A percentile compares a stretch with the other conserved stretches of the same genome.
Conservation (phyloP, 768 basidiomycete species). For the Lactarius akahatsu region DNA sequence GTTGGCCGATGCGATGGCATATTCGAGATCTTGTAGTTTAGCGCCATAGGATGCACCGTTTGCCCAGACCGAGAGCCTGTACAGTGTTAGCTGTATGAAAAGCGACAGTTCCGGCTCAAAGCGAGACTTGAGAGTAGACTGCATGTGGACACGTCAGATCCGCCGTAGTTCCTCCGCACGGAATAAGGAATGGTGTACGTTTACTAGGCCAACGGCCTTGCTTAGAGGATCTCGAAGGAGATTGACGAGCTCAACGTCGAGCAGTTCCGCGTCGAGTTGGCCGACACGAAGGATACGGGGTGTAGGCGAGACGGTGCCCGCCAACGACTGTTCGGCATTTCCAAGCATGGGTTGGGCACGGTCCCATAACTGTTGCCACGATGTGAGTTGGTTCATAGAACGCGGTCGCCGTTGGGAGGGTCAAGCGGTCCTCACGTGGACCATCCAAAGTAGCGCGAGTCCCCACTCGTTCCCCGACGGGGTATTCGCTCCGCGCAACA, state of each 20-base stretch:
- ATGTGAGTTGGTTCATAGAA: conserved; percentile 20
- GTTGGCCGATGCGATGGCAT: conserved; percentile 37
- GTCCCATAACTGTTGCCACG: conserved; percentile 67
- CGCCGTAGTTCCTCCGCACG: not conserved
- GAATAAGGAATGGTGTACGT: conserved; percentile 46
- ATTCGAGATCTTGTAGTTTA: conserved; percentile 75
- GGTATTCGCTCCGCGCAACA: not conserved
- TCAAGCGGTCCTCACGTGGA: conserved; percentile 8
- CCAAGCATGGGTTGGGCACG: conserved; percentile 54
- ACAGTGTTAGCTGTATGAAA: conserved; percentile 66
- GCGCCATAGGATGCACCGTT: conserved; percentile 80
- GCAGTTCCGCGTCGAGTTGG: conserved; percentile 86
- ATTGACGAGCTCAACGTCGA: conserved; percentile 84
- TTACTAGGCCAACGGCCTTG: conserved; percentile 64
- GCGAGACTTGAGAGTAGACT: conserved; percentile 58
- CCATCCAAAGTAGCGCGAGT: not conserved
- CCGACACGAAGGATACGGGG: conserved; percentile 71
- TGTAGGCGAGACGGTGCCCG: conserved; percentile 30
- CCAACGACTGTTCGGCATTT: conserved; percentile 46
- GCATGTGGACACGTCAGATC: conserved; percentile 23
- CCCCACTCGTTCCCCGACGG: conserved; percentile 1
- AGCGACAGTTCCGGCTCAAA: conserved; percentile 76
- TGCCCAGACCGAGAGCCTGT: conserved; percentile 83
- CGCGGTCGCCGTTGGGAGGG: conserved; percentile 5
- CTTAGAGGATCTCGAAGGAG: conserved; percentile 80